Evolutionary conservation across 768 basidiomycete species (phyloP).

Genomic region (Jaapia argillacea): DNA sequence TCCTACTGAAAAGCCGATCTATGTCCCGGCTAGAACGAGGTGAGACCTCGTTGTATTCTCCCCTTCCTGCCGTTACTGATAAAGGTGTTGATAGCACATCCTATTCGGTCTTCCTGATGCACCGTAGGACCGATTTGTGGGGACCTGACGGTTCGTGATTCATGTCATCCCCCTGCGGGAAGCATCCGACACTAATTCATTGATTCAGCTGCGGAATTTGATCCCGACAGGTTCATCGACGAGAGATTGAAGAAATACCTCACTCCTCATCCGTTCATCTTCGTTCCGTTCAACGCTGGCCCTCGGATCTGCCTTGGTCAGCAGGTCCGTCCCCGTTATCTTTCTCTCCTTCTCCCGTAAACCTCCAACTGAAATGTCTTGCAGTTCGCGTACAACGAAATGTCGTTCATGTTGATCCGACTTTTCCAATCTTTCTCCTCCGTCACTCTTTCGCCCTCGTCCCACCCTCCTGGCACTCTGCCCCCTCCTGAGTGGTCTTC

Average conservation of each 20-base stretch:
- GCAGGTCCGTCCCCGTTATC: conserved; percentile 16
- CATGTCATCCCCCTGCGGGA: background rate
- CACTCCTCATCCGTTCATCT: conserved; percentile 45
- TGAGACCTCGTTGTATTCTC: conserved; percentile 4
- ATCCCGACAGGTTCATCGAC: conserved; percentile 62
- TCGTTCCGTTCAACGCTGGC: conserved; percentile 31
- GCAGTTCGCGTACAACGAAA: conserved; percentile 59
- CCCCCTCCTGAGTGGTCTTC: conserved; percentile 37
- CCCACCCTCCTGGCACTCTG: conserved; percentile 29
- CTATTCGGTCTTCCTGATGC: conserved; percentile 48
- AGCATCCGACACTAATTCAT: background rate
- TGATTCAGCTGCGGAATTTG: conserved; percentile 41
- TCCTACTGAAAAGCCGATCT: conserved; percentile 26
- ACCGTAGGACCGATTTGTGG: conserved; percentile 54
- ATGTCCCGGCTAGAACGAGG: conserved; percentile 28
- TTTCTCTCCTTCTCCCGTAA: conserved; percentile 14
- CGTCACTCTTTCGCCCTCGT: conserved; percentile 33
- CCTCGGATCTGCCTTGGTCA: conserved; percentile 28
- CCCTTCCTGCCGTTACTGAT: no score
- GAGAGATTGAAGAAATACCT: conserved; percentile 45
- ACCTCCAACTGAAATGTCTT: no score
- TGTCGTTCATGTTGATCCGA: conserved; percentile 52
- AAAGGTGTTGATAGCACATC: conserved; percentile 17
- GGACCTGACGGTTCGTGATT: conserved; percentile 52
- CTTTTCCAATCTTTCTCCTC: conserved; percentile 45